These are phyloP conservation scores for Chrysoporthe deuterocubensis DNA, from an alignment of 2,329 filamentous ascomycete species.

Conservation along the genomic window DNA sequence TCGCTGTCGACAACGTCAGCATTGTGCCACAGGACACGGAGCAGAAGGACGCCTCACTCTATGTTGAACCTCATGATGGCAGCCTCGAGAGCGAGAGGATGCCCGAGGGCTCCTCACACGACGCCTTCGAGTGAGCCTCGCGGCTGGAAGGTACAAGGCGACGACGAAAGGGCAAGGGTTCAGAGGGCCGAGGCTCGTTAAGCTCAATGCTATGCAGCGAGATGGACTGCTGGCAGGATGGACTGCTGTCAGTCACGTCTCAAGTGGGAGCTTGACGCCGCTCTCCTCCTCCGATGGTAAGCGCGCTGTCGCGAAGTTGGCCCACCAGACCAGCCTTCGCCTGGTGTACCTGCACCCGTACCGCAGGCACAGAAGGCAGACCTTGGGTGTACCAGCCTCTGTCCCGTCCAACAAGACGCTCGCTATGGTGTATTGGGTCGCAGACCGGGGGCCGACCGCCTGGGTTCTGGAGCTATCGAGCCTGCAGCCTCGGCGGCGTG, in stretches of 20 bases:
- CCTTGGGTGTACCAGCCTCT: not conserved
- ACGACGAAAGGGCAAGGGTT: not conserved
- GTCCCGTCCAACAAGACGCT: not conserved
- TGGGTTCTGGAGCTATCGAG: not conserved
- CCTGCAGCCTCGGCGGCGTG: not conserved
- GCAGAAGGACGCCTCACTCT: constrained; percentile 41
- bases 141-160: not conserved
- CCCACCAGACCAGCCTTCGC: not conserved
- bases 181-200: not conserved
- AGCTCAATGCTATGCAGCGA: not conserved
- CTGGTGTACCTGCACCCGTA: not conserved
- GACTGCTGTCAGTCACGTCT: not conserved
- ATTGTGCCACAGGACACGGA: constrained; percentile 7
- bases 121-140: not conserved
- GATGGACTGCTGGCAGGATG: not conserved
- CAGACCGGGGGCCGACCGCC: not conserved
- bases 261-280: not conserved
- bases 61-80: constrained; percentile 56
- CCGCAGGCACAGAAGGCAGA: not conserved
- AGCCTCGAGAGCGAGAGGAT: not conserved
- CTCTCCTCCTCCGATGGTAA: not conserved
- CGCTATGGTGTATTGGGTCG: not conserved
- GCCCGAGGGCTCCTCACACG: not conserved
- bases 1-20: constrained; percentile 45
- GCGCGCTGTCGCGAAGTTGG: not conserved